Percentiles rank a stretch among this genome's conserved stretches.
Evolutionary conservation across 2,329 filamentous ascomycete genomes (phyloP).

Genomic region (Venturia carpophila): DNA sequence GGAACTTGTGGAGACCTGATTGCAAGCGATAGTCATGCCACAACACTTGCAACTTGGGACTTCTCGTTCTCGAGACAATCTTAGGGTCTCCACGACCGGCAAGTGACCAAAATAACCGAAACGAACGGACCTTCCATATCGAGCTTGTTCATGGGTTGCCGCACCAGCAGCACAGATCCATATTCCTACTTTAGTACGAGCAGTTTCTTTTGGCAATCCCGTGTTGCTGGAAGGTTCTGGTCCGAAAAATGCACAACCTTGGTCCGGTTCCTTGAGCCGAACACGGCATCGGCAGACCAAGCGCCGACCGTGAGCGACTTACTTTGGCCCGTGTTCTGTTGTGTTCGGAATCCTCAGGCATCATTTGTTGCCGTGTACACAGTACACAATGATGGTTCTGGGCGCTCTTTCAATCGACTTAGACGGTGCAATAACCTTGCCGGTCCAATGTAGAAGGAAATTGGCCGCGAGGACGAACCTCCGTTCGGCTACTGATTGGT

Average conservation of each 20-base stretch:
- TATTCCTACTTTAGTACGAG: background rate
- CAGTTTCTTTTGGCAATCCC: background rate
- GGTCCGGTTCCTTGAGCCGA: background rate
- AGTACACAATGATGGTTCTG: background rate
- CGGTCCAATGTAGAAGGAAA: background rate
- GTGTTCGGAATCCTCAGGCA: background rate
- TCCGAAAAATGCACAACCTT: background rate
- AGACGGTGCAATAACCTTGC: background rate
- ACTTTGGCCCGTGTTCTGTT: background rate
- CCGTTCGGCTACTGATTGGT: background rate
- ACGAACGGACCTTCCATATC: background rate
- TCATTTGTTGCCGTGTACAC: background rate
- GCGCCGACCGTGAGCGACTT: background rate
- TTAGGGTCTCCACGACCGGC: background rate
- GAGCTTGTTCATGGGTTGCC: background rate
- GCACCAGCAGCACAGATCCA: background rate
- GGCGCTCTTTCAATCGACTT: background rate
- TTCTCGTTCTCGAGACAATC: background rate
- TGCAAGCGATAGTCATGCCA: background rate
- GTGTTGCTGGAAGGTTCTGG: background rate
- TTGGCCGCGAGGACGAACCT: background rate
- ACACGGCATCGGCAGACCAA: constrained; percentile 1
- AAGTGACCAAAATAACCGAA: constrained; percentile 2
- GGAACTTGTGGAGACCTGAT: background rate
- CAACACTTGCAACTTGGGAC: background rate